phyloP scores from a whole-genome alignment of 2,329 filamentous ascomycete species.

The Coleophoma crateriformis region DNA sequence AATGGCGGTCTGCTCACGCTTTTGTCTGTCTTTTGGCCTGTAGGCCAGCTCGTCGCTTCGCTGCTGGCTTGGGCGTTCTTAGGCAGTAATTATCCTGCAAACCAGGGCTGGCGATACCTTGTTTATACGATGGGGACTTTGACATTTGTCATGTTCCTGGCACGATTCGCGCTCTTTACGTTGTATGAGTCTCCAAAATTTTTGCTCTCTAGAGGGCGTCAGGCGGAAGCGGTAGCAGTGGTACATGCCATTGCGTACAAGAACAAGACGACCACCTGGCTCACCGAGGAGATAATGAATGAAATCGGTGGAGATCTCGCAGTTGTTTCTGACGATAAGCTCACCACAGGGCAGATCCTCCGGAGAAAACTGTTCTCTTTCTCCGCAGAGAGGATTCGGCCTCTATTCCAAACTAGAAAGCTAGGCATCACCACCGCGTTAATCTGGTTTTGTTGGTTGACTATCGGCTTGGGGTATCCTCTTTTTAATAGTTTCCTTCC shows the following conservation, averaged over 20 bases:
- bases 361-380: conserved; percentile 54
- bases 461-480: conserved; percentile 81
- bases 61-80: conserved; percentile 73
- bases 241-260: conserved; percentile 72
- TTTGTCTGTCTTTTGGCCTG: conserved; percentile 82
- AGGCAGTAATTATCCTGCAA: conserved; percentile 38
- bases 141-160: conserved; percentile 72
- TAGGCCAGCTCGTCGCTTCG: conserved; percentile 71
- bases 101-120: conserved; percentile 74
- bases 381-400: conserved; percentile 59
- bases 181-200: conserved; percentile 85
- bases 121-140: conserved; percentile 64
- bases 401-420: conserved; percentile 54
- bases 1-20: conserved; percentile 71
- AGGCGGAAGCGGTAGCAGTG: conserved; percentile 73
- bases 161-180: conserved; percentile 75
- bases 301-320: conserved; percentile 39
- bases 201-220: conserved; percentile 68
- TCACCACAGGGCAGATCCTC: conserved; percentile 14
- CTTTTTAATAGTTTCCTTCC: conserved; percentile 90
- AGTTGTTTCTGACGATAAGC: conserved; percentile 1
- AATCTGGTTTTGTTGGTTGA: conserved; percentile 77
- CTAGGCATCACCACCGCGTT: conserved; percentile 45
- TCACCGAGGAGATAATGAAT: conserved; percentile 65
- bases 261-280: conserved; percentile 66